Evolutionary conservation across 768 basidiomycete genomes (phyloP), one percentile per base, ranked within the genome.

Genomic region (Podaxis sp.): DNA sequence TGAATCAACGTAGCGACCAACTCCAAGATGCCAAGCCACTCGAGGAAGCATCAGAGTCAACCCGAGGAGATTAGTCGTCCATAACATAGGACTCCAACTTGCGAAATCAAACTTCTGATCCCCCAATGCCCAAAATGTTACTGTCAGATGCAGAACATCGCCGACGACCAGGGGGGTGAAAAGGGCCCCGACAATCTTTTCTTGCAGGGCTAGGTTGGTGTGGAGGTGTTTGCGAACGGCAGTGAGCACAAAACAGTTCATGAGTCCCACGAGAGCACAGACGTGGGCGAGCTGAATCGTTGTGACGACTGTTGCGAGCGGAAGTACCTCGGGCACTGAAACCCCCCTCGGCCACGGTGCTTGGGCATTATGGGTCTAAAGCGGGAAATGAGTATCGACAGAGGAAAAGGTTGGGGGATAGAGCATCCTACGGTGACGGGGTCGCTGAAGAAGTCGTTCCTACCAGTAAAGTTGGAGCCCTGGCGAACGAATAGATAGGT

Each of bases 41-140:
- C 90, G 80, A 10, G 90, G 89, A 50, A 91, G 71, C 79, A 91
- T 74, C 53, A 92, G 70, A 13, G 81, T 81, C 37, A 90, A 64
- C 0, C 90, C 90, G 11, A 88, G 68, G 14, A 85, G 50, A 16
- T 90, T 67, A 0, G 89, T 91, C 4, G 80, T 75, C 84, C 87
- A 89, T 18, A 90, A 69, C 82, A 89, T 86, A 0, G 85, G 82
- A 63, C 76, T 83, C 89, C 89, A 91, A 25, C 74, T 78, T 46
- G 70, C 66, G 18, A 89, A 63, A 54, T 83, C 71, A 86, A 87
- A 91, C 62, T 80, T 77, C 57, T 83, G 75, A 40, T 89, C 87
- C n/a, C 88, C 90, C 23, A 91, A 72, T 0, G 88, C 88, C 87
- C 88, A 91, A 5, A 91, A 67, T 0, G 90, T 91, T 50, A 91